These are phyloP conservation scores for Penicillium maclennaniae DNA, from an alignment of 495 filamentous ascomycete species.

Conservation along the genomic window DNA sequence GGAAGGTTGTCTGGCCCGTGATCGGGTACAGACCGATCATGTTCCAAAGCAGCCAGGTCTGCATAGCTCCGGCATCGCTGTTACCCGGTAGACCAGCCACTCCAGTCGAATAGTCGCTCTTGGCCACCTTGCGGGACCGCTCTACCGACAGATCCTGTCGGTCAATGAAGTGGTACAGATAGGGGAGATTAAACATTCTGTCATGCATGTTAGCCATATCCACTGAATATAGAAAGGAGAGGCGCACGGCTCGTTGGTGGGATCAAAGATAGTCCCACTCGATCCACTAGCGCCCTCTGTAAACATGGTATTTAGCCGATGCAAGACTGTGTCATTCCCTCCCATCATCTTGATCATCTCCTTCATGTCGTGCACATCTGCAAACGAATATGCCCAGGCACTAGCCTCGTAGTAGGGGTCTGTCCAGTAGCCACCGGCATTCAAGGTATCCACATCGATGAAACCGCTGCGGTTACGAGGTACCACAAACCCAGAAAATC, in stretches of 20 bases:
- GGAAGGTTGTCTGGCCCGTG: conserved; percentile 51
- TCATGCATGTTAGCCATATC: neutral
- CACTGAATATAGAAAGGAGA: neutral
- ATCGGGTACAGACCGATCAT: conserved; percentile 59
- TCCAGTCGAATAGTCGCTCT: conserved; percentile 34
- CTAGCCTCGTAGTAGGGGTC: conserved; percentile 61
- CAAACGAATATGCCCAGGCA: conserved; percentile 69
- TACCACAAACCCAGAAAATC: conserved; percentile 62
- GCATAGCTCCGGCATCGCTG: conserved; percentile 57
- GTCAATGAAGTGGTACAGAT: conserved; percentile 66
- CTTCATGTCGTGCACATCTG: conserved; percentile 63
- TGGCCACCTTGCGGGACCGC: conserved; percentile 35
- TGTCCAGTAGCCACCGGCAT: conserved; percentile 58
- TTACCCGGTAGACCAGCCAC: conserved; percentile 52
- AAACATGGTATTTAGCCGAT: conserved; percentile 44
- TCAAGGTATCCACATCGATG: conserved; percentile 51
- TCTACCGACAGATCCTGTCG: conserved; percentile 51
- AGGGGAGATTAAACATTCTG: conserved; percentile 61
- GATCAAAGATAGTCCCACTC: conserved; percentile 37
- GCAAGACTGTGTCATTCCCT: conserved; percentile 38
- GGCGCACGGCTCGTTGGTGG: neutral
- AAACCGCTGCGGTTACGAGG: conserved; percentile 57
- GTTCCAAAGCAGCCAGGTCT: conserved; percentile 58
- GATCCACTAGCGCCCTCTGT: conserved; percentile 46
- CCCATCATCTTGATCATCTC: conserved; percentile 55